Percentiles rank a stretch among this genome's conserved stretches.
These are phyloP conservation scores for Alternaria metachromatica DNA, from an alignment of 2,329 filamentous ascomycete genomes.

Conservation along the genomic window DNA sequence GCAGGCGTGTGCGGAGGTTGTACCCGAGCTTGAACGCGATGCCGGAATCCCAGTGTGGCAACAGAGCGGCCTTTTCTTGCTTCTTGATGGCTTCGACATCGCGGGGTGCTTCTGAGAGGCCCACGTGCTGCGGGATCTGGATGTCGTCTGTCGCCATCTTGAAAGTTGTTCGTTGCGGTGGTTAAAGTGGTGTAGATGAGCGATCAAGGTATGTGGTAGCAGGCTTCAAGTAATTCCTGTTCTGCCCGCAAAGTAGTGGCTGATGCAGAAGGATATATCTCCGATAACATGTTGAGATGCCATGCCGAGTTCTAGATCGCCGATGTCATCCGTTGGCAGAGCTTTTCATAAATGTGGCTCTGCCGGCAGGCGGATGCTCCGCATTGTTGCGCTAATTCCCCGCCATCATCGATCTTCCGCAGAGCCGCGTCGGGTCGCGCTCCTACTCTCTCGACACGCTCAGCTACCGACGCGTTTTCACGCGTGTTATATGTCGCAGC, in stretches of 20 bases:
- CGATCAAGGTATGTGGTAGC: not conserved
- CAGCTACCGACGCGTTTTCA: not conserved
- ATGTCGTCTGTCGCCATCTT: conserved; percentile 17
- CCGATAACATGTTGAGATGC: not conserved
- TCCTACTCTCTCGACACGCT: not conserved
- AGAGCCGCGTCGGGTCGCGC: not conserved
- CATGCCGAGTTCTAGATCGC: conserved; percentile 2
- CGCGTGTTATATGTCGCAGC: not conserved
- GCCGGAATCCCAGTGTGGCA: conserved; percentile 63
- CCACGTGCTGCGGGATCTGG: conserved; percentile 28
- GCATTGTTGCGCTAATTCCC: conserved; percentile 17
- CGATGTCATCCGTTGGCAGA: conserved; percentile 11
- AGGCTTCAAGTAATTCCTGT: not conserved
- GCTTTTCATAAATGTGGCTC: conserved; percentile 18
- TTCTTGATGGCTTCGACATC: conserved; percentile 46
- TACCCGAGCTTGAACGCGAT: conserved; percentile 69
- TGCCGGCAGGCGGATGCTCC: conserved; percentile 2
- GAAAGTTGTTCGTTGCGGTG: not conserved
- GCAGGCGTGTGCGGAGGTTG: conserved; percentile 66
- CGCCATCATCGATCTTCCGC: conserved; percentile 9
- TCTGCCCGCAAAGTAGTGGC: not conserved
- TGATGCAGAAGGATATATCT: not conserved
- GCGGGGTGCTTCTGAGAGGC: conserved; percentile 33
- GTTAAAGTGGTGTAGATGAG: not conserved
- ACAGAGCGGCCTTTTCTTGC: conserved; percentile 49